phyloP scores from a whole-genome alignment of 768 basidiomycete species.

The Russula lepida region DNA sequence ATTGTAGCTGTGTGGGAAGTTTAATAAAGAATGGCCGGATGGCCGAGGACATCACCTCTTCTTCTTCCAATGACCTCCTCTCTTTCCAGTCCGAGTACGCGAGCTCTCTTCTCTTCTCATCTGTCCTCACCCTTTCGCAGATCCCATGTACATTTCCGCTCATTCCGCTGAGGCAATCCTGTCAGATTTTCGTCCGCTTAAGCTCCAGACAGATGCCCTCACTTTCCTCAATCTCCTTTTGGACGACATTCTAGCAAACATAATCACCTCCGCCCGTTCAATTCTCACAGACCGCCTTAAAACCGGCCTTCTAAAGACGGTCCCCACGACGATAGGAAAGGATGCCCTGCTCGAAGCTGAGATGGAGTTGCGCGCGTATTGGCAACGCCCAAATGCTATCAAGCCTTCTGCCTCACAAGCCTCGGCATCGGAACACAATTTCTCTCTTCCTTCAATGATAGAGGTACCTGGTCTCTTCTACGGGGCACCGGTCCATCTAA shows the following conservation, averaged over 20 bases:
- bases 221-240: slow-evolving; percentile 69
- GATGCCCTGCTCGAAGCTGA: slow-evolving; percentile 91
- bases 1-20: background rate
- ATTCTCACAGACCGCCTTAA: slow-evolving; percentile 69
- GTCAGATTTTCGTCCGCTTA: slow-evolving; percentile 88
- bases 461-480: slow-evolving; percentile 42
- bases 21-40: background rate
- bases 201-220: slow-evolving; percentile 72
- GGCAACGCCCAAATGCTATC: slow-evolving; percentile 55
- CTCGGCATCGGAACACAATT: slow-evolving; percentile 49
- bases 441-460: slow-evolving; percentile 66
- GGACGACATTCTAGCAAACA: slow-evolving; percentile 74
- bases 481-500: slow-evolving; percentile 5
- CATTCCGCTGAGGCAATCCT: slow-evolving; percentile 87
- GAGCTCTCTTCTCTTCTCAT: background rate
- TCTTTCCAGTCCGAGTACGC: background rate
- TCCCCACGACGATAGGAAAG: slow-evolving; percentile 80
- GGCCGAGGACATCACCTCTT: too few species aligned
- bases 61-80: slow-evolving; percentile 4
- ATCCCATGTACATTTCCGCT: slow-evolving; percentile 71
- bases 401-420: slow-evolving; percentile 23
- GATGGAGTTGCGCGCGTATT: slow-evolving; percentile 83
- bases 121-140: slow-evolving; percentile 25
- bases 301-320: slow-evolving; percentile 56
- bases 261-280: slow-evolving; percentile 58